Percentiles rank a stretch among this genome's conserved stretches.
phyloP scores from a whole-genome alignment of 164 flowering plant species.

The Chimonanthus salicifolius region DNA sequence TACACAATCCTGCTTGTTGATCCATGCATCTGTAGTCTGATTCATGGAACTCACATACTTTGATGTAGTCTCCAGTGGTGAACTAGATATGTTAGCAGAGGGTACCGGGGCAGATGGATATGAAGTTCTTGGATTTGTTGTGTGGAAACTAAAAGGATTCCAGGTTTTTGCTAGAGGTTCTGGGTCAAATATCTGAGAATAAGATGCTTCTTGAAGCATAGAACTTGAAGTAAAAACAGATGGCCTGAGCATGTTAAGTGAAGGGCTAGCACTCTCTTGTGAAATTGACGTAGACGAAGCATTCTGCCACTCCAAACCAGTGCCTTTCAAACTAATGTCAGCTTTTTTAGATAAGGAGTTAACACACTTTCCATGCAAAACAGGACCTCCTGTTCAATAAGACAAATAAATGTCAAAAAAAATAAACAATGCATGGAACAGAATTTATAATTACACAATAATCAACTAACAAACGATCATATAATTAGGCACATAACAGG shows the following conservation, averaged over 20 bases:
- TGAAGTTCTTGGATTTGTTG: not conserved
- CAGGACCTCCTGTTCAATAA: conserved; percentile 8
- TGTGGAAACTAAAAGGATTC: not conserved
- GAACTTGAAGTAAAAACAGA: conserved; percentile 1
- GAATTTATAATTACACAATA: not conserved
- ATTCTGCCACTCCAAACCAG: conserved; percentile 4
- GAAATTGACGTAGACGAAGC: conserved; percentile 1
- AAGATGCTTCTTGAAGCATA: conserved; percentile 3
- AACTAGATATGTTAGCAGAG: conserved; percentile 4
- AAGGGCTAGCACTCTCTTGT: conserved; percentile 4
- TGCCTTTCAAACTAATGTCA: not conserved
- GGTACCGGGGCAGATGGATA: not conserved
- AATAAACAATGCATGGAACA: not conserved
- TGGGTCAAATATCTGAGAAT: conserved; percentile 4
- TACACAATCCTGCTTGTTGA: not conserved
- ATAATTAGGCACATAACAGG: too few relatives aligned
- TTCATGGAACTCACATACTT: conserved; percentile 8
- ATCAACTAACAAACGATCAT: not conserved
- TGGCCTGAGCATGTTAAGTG: conserved; percentile 5
- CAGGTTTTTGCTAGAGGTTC: conserved; percentile 6
- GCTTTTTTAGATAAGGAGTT: not conserved
- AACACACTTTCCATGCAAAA: conserved; percentile 6
- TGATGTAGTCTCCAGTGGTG: conserved; percentile 15
- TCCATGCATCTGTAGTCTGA: conserved; percentile 12
- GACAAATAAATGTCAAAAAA: not conserved